These are phyloP conservation scores for Calamus simplicifolius DNA, from an alignment of 176 grass and related monocot species.

Conservation along the genomic window DNA sequence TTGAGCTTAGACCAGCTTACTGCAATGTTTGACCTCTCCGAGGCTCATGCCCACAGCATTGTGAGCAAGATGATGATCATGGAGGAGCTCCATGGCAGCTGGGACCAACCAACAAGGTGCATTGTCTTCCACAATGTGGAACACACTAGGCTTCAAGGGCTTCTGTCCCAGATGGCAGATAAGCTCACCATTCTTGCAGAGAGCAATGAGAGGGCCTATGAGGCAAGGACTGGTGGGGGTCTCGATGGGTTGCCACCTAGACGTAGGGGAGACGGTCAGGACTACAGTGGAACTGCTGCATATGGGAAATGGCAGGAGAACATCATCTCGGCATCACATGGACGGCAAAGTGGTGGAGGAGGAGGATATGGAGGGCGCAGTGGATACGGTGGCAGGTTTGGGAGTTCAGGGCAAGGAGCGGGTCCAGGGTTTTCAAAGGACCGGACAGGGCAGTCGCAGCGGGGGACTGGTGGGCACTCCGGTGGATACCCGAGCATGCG, in stretches of 20 bases:
- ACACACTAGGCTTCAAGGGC: conserved; percentile 78
- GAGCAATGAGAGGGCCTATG: conserved; percentile 81
- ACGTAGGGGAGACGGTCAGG: conserved; percentile 59
- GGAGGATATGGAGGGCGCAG: conserved; percentile 32
- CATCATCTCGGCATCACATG: conserved; percentile 41
- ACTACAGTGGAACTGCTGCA: conserved; percentile 24
- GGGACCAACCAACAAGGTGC: conserved; percentile 87
- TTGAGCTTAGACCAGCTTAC: conserved; percentile 68
- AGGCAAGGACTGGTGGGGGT: conserved; percentile 80
- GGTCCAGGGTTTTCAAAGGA: conserved; percentile 56
- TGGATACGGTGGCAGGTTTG: conserved; percentile 47
- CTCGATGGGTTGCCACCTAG: conserved; percentile 64
- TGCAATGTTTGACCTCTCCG: conserved; percentile 76
- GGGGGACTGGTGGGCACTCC: neutral
- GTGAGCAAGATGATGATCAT: conserved; percentile 95
- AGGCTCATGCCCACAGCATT: conserved; percentile 64
- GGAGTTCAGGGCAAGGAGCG: conserved; percentile 19
- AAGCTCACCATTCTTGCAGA: conserved; percentile 79
- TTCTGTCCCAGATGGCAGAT: conserved; percentile 91
- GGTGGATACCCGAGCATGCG: conserved; percentile 8
- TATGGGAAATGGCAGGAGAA: conserved; percentile 76
- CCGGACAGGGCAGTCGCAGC: conserved; percentile 5
- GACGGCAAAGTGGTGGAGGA: conserved; percentile 24
- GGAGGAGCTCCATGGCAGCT: conserved; percentile 80
- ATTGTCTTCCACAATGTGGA: conserved; percentile 85